Percentiles rank a stretch among this genome's conserved stretches.
These are phyloP conservation scores for Trapa bicornis DNA, from an alignment of 345 rosid species.

Conservation along the genomic window DNA sequence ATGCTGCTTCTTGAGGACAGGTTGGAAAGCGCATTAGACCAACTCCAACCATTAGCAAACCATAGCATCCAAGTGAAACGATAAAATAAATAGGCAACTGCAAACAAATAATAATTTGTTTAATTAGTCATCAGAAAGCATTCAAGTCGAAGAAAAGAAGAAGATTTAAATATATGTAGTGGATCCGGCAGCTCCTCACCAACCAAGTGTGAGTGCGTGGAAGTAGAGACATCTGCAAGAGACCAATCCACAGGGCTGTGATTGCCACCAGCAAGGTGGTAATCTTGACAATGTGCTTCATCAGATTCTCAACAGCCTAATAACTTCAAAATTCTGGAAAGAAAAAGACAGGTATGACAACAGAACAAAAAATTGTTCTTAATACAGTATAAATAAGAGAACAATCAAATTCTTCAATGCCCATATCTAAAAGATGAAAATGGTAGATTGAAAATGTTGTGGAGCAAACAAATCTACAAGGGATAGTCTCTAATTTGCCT, in stretches of 20 bases:
- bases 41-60: conserved; percentile 39
- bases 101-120: neutral
- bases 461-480: too few species aligned
- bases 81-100: conserved; percentile 34
- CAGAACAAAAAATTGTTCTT: neutral
- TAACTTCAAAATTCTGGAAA: neutral
- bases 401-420: neutral
- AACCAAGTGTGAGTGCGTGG: conserved; percentile 35
- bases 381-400: neutral
- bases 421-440: neutral
- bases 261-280: conserved; percentile 22
- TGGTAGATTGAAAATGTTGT: too few species aligned
- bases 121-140: neutral
- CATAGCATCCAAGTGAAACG: conserved; percentile 35
- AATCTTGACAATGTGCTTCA: conserved; percentile 46
- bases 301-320: conserved; percentile 8
- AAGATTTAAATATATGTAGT: neutral
- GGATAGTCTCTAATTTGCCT: neutral
- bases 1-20: conserved; percentile 33
- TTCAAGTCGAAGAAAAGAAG: neutral
- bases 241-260: conserved; percentile 34
- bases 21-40: conserved; percentile 35
- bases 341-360: neutral
- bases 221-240: conserved; percentile 34
- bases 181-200: conserved; percentile 19